These are phyloP conservation scores for Sambucus nigra DNA, from an alignment of 129 eudicot genomes.

Conservation along the genomic window DNA sequence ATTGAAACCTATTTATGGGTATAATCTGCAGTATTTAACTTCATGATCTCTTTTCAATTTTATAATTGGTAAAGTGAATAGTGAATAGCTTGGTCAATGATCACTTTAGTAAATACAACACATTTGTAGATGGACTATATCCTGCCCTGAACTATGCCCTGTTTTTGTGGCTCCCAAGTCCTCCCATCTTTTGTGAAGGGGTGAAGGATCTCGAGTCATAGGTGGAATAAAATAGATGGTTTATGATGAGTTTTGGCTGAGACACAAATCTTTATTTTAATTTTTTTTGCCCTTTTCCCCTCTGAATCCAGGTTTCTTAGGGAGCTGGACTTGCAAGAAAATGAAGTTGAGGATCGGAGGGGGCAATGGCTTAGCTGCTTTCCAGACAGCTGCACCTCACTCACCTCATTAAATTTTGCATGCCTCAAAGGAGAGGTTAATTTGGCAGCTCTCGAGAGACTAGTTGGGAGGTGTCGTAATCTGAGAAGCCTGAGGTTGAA, in stretches of 20 bases:
- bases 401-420: conserved; percentile 60
- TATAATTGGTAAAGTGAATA: no score
- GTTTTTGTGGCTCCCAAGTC: not conserved
- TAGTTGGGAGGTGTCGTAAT: conserved; percentile 55
- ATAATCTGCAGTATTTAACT: no score
- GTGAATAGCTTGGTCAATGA: no score
- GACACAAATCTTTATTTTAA: not conserved
- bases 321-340: conserved; percentile 78
- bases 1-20: no score
- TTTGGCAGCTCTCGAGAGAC: conserved; percentile 44
- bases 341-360: conserved; percentile 57
- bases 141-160: not conserved
- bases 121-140: not conserved
- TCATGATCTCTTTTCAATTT: no score
- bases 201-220: no score
- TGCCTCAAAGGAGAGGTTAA: conserved; percentile 61
- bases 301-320: conserved; percentile 43
- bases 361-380: conserved; percentile 78
- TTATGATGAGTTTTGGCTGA: not conserved
- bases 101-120: not conserved
- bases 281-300: not conserved
- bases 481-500: conserved; percentile 49
- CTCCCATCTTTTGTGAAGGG: not conserved
- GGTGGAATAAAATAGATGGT: not conserved
- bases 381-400: conserved; percentile 65